Evolutionary conservation across 2,329 filamentous ascomycete species (phyloP), one percentile per base, ranked within the genome.

Genomic region (Cercospora sp.): DNA sequence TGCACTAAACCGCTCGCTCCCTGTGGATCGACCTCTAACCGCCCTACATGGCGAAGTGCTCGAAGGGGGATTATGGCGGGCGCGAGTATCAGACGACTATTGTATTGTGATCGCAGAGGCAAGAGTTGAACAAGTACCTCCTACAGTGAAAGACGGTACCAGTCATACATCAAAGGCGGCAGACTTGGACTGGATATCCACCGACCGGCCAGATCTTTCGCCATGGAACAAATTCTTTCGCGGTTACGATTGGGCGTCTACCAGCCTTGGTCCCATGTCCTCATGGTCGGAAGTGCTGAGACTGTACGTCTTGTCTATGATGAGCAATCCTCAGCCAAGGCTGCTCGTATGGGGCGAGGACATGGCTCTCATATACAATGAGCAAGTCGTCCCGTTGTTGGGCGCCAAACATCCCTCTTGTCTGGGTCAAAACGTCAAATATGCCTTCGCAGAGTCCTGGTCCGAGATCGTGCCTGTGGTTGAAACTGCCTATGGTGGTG

Each of bases 261-360:
- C 76, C 2, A 40, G 61, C 12, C 18, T 79, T 10, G 77, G 77
- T 2, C 71, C 73, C 1, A 77, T 79, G 66, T 33, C 69, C 1
- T 51, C 53, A 1, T 79, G 77, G 77, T 67, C 71, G 16, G 28
- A 70, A 13, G 48, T 66, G 2, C 67, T 79, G 26, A 71, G 76
- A 3, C 59, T 71, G 4, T 66, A 71, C 30, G 68, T 76, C 1
- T 33, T 76, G 8, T 64, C 69, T 10, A 75, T 77, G 16, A 77
- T 74, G 73, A 66, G 67, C n/a, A 76, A 78, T 59, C 75, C 76
- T 2, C 67, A 75, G 26, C 76, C 76, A 8, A 71, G 76, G 3
- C 62, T 76, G 26, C 31, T 79, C 3, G 63, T 78, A 5, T 77
- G 73, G 78, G 79, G 80, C 7, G 68, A 76, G 6, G 73, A 78